Evolutionary conservation across 768 basidiomycete species (phyloP).

Genomic region (Plicaturopsis crispa): DNA sequence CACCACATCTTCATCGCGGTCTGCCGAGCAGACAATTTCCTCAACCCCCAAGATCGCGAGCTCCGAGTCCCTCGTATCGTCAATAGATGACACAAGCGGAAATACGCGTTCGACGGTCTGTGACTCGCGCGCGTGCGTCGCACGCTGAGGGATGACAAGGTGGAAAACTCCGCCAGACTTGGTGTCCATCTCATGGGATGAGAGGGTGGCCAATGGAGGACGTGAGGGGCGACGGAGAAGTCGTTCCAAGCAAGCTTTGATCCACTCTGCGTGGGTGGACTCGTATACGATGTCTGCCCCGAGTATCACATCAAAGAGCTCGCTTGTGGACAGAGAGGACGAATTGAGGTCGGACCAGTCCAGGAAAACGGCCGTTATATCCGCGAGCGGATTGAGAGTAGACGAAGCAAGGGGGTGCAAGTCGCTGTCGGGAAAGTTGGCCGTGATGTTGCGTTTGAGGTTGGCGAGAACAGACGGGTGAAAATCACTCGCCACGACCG

Average conservation of each 20-base stretch:
- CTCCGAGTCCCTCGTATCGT: slow-evolving; percentile 8
- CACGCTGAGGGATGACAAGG: slow-evolving; percentile 69
- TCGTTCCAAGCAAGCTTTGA: slow-evolving; percentile 49
- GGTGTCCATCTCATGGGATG: too few relatives aligned
- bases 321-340: slow-evolving; percentile 13
- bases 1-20: slow-evolving; percentile 36
- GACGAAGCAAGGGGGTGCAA: slow-evolving; percentile 30
- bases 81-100: slow-evolving; percentile 10
- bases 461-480: slow-evolving; percentile 72
- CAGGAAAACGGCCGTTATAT: slow-evolving; percentile 23
- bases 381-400: not conserved
- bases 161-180: slow-evolving; percentile 38
- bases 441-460: slow-evolving; percentile 47
- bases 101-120: slow-evolving; percentile 53
- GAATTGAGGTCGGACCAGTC: slow-evolving; percentile 49
- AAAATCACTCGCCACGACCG: slow-evolving; percentile 68
- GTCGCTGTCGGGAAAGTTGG: slow-evolving; percentile 34
- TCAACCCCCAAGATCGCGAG: slow-evolving; percentile 50
- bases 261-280: slow-evolving; percentile 61
- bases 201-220: too few relatives aligned
- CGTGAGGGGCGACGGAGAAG: slow-evolving; percentile 32
- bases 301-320: slow-evolving; percentile 60
- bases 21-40: slow-evolving; percentile 45
- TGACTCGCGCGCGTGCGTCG: slow-evolving; percentile 55
- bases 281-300: slow-evolving; percentile 81